These are phyloP conservation scores for Oldenlandia corymbosa DNA, from an alignment of 257 asterid species.

Conservation along the genomic window DNA sequence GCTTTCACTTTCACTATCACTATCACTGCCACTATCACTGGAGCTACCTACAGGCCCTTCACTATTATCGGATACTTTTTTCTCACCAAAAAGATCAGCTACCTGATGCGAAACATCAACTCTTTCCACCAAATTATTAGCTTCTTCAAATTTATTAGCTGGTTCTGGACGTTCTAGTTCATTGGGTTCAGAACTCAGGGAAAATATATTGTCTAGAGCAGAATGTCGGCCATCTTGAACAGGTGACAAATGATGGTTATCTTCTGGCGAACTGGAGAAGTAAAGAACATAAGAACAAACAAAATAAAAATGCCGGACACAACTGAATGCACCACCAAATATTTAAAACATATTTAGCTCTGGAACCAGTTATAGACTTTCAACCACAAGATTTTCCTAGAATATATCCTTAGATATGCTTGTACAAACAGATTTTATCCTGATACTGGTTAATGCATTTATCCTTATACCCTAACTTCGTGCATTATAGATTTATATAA, in stretches of 20 bases:
- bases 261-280: constrained; percentile 64
- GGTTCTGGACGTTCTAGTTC: constrained; percentile 44
- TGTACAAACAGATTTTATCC: too few species aligned
- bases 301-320: not conserved
- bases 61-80: constrained; percentile 40
- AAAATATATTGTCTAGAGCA: constrained; percentile 38
- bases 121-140: constrained; percentile 35
- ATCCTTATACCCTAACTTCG: not conserved
- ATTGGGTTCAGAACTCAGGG: constrained; percentile 29
- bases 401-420: not conserved
- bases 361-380: not conserved
- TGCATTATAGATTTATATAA: not conserved
- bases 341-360: not conserved
- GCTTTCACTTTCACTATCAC: constrained; percentile 62
- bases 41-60: constrained; percentile 57
- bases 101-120: constrained; percentile 37
- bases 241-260: constrained; percentile 38
- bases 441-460: not conserved
- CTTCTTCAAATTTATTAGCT: constrained; percentile 38
- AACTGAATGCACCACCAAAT: not conserved
- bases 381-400: not conserved
- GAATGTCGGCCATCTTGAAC: constrained; percentile 41
- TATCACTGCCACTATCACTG: constrained; percentile 59
- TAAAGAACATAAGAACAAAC: constrained; percentile 7
- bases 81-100: constrained; percentile 44